A percentile compares a stretch with the other conserved stretches of the same genome.
These are phyloP conservation scores for Backusella australiensis DNA, from an alignment of 192 early-diverging fungal genomes.

Conservation along the genomic window DNA sequence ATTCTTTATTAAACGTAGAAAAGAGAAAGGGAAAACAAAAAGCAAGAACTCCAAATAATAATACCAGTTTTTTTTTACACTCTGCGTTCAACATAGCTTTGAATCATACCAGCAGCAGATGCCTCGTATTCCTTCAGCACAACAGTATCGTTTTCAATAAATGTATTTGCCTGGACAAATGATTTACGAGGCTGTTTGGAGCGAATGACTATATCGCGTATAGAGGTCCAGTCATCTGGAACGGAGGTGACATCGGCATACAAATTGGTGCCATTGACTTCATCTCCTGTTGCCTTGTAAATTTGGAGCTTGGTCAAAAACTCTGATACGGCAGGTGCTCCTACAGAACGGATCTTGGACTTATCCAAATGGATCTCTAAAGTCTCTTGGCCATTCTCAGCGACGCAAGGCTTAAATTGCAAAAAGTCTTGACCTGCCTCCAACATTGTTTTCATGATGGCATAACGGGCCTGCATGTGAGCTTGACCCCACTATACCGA, in stretches of 20 bases:
- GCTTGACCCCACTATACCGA: slow-evolving; percentile 48
- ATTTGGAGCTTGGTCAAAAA: slow-evolving; percentile 59
- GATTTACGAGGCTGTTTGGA: slow-evolving; percentile 55
- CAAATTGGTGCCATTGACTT: slow-evolving; percentile 39
- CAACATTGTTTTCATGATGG: slow-evolving; percentile 50
- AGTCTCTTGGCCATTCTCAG: slow-evolving; percentile 23
- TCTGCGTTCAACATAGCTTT: slow-evolving; percentile 52
- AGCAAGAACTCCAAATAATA: not conserved
- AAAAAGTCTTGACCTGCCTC: slow-evolving; percentile 34
- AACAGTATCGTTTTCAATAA: slow-evolving; percentile 38
- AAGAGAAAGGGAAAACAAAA: not conserved
- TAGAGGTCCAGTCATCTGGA: slow-evolving; percentile 43
- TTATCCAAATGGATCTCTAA: slow-evolving; percentile 50
- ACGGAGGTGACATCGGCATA: slow-evolving; percentile 51
- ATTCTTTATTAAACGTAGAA: not conserved
- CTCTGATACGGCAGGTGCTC: slow-evolving; percentile 46
- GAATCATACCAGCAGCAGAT: slow-evolving; percentile 53
- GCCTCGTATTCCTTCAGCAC: slow-evolving; percentile 54
- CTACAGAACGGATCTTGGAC: slow-evolving; percentile 46
- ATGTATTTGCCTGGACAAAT: slow-evolving; percentile 54
- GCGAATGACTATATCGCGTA: slow-evolving; percentile 50
- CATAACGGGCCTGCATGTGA: slow-evolving; percentile 63
- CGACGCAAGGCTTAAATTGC: slow-evolving; percentile 36
- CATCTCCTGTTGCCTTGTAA: slow-evolving; percentile 60
- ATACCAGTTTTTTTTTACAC: slow-evolving; percentile 12